Conservation (phyloP, 129 eudicot species). For the Scalesia atractyloides region DNA sequence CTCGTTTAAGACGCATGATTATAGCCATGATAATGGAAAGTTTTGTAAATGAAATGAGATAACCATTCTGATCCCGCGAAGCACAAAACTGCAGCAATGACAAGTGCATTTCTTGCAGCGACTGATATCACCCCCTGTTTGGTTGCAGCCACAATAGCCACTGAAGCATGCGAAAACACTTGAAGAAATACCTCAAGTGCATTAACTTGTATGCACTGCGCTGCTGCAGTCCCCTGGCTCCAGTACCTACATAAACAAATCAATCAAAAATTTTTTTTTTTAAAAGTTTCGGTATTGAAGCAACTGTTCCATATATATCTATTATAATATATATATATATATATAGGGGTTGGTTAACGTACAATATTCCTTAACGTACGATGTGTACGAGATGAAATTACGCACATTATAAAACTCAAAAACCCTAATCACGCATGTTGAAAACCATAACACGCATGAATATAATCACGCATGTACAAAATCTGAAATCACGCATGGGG, state of each 20-base stretch:
- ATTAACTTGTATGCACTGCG: not conserved
- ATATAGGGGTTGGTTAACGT: too few relatives aligned
- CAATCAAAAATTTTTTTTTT: not conserved
- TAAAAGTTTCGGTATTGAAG: too few relatives aligned
- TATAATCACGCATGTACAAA: too few relatives aligned
- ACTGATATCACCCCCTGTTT: not conserved
- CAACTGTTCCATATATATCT: too few relatives aligned
- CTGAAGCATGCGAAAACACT: constrained; percentile 32
- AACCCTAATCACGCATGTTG: too few relatives aligned
- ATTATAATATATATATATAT: too few relatives aligned
- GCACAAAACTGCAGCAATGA: not conserved
- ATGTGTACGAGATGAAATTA: too few relatives aligned
- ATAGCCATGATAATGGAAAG: not conserved
- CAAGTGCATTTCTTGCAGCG: not conserved
- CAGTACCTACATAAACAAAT: not conserved
- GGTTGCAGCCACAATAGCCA: not conserved
- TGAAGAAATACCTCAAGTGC: not conserved
- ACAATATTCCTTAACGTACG: too few relatives aligned
- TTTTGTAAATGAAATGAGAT: not conserved
- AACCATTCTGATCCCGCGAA: too few relatives aligned
- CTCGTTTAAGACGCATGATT: not conserved
- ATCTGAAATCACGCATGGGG: too few relatives aligned
- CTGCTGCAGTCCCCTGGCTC: not conserved
- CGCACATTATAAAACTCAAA: too few relatives aligned
- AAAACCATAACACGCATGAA: too few relatives aligned